A percentile compares a stretch with the other conserved stretches of the same genome.
Conservation (phyloP, 495 filamentous ascomycete genomes). For the Pyronema domesticum region DNA sequence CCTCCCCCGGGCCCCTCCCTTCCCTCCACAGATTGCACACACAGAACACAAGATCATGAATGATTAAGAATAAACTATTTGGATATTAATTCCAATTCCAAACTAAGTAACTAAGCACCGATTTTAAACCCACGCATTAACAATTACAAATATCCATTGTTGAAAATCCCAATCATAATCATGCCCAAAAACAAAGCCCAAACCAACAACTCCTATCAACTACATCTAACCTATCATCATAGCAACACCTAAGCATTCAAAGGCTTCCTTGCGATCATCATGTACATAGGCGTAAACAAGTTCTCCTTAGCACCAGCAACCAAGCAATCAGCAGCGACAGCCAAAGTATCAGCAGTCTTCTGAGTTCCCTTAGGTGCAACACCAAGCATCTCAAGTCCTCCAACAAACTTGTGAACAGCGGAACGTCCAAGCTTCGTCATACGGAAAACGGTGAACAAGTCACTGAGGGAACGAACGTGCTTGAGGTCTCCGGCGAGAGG, state of each 20-base stretch:
- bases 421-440: slow-evolving; percentile 79
- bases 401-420: slow-evolving; percentile 61
- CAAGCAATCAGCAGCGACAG: slow-evolving; percentile 64
- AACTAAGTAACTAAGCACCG: no score
- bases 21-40: no score
- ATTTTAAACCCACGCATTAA: no score
- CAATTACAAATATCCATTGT: no score
- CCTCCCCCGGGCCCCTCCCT: no score
- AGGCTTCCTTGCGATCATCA: slow-evolving; percentile 96
- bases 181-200: no score
- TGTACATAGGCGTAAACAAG: slow-evolving; percentile 96
- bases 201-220: no score
- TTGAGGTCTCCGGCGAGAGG: slow-evolving; percentile 55
- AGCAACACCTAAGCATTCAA: slow-evolving; percentile 13
- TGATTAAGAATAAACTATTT: no score
- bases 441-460: slow-evolving; percentile 67
- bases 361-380: slow-evolving; percentile 72
- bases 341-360: slow-evolving; percentile 87
- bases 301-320: slow-evolving; percentile 83
- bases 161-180: no score
- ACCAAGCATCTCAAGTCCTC: slow-evolving; percentile 53
- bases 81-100: no score
- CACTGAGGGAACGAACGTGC: slow-evolving; percentile 61
- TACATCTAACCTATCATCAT: background rate
- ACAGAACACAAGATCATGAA: no score